Conservation (phyloP, 2,329 filamentous ascomycete genomes). For the Pseudopithomyces chartarum region DNA sequence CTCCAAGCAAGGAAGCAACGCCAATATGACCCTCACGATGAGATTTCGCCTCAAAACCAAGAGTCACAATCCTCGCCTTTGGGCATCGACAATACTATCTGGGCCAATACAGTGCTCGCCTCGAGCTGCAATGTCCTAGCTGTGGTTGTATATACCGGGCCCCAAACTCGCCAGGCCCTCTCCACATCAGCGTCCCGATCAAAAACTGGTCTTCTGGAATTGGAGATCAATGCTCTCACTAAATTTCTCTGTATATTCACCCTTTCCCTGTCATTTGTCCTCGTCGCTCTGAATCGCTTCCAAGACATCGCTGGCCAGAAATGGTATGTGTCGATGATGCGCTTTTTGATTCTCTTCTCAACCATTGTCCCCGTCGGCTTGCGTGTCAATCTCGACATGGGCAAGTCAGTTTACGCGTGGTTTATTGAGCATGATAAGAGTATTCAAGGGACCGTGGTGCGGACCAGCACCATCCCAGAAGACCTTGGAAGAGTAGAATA, state of each 20-base stretch:
- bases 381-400: constrained; percentile 95
- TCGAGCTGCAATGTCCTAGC: constrained; percentile 89
- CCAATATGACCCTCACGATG: constrained; percentile 52
- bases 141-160: constrained; percentile 91
- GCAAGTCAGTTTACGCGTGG: constrained; percentile 93
- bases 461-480: constrained; percentile 96
- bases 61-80: constrained; percentile 68
- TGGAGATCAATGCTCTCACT: constrained; percentile 95
- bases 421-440: constrained; percentile 92
- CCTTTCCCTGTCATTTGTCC: constrained; percentile 79
- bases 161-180: constrained; percentile 89
- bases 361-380: constrained; percentile 98
- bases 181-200: constrained; percentile 91
- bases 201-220: constrained; percentile 90
- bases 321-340: constrained; percentile 98
- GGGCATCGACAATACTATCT: constrained; percentile 95
- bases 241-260: constrained; percentile 95
- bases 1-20: constrained; percentile 62
- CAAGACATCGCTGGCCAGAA: constrained; percentile 65
- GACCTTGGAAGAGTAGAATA: constrained; percentile 96
- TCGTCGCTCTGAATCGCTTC: constrained; percentile 88
- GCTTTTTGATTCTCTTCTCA: constrained; percentile 98
- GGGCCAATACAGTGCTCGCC: constrained; percentile 96
- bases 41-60: constrained; percentile 19
- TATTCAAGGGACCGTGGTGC: constrained; percentile 89